Conservation (phyloP, 2,329 filamentous ascomycete genomes). For the Fusarium subglutinans region DNA sequence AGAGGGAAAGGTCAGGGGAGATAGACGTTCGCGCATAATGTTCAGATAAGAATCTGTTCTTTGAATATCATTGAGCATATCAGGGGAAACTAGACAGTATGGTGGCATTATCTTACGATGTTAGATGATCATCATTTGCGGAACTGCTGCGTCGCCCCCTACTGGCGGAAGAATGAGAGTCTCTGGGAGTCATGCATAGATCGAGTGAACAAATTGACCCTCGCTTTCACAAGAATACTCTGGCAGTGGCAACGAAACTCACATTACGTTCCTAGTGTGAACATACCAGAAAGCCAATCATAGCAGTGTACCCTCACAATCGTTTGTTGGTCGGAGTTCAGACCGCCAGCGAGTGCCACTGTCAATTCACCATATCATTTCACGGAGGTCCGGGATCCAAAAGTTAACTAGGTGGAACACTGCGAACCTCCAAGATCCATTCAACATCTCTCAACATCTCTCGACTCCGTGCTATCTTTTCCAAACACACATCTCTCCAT, state of each 20-base stretch:
- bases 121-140: fast-evolving
- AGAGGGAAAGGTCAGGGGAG: fast-evolving
- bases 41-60: fast-evolving
- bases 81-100: fast-evolving
- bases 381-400: no score
- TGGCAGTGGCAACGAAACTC: fast-evolving
- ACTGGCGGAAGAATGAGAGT: fast-evolving
- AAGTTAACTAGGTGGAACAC: no score
- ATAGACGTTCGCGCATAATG: fast-evolving
- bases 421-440: background rate
- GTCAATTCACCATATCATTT: background rate
- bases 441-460: no score
- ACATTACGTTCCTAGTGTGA: fast-evolving
- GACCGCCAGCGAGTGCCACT: background rate
- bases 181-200: fast-evolving
- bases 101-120: fast-evolving
- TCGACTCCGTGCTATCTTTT: background rate
- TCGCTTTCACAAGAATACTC: fast-evolving
- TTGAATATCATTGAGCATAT: fast-evolving
- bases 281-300: background rate
- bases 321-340: background rate
- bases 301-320: fast-evolving
- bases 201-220: fast-evolving
- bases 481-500: no score
- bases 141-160: fast-evolving